Base-by-base conservation (phyloP, 495 filamentous ascomycete species). In the Podospora sp. region DNA sequence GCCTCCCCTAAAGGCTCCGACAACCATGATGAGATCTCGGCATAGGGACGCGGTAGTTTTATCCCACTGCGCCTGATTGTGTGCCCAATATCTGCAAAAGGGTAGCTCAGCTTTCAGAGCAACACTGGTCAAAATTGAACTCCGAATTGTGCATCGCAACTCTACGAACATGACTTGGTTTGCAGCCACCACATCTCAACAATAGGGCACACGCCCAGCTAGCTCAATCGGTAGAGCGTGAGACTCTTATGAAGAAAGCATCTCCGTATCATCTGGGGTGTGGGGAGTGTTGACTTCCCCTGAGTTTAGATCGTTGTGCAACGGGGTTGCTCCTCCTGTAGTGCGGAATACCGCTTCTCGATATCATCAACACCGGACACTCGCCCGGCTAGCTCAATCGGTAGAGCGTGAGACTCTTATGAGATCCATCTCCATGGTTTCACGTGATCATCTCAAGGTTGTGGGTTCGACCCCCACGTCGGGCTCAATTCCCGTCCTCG, bases 211-310 rank as follows among this genome's bases (percentile, higher is more conserved):
- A 12, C 22, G 75, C 75, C 75, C 73, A 76, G 87, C 86, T 90
- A 90, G 87, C 87, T 90, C 88, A 90, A 90, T 90, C 88, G 88
- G 88, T 89, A 90, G 88, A 90, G 88, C 88, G 88, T 90, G 85
- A 89, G 88, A 90, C 88, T 90, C 88, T 90, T 90, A 90, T 46
- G 40, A 46, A n/a, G 29, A 33, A 33, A 33, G 29, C 3, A 33
- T 33, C 29, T 33, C 29, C 29, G 29, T 33, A 33, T 33, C 29
- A 33, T 8, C 29, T n/a, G n/a, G n/a, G n/a, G n/a, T n/a, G n/a
- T n/a, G n/a, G n/a, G n/a, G n/a, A n/a, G n/a, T n/a, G n/a, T n/a
- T n/a, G n/a, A n/a, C n/a, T n/a, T n/a, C n/a, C n/a, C n/a, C n/a
- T n/a, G n/a, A n/a, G n/a, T n/a, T n/a, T n/a, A n/a, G n/a, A n/a